Evolutionary conservation across 2,329 filamentous ascomycete genomes (phyloP).

Genomic region (Xylariaceae sp.): DNA sequence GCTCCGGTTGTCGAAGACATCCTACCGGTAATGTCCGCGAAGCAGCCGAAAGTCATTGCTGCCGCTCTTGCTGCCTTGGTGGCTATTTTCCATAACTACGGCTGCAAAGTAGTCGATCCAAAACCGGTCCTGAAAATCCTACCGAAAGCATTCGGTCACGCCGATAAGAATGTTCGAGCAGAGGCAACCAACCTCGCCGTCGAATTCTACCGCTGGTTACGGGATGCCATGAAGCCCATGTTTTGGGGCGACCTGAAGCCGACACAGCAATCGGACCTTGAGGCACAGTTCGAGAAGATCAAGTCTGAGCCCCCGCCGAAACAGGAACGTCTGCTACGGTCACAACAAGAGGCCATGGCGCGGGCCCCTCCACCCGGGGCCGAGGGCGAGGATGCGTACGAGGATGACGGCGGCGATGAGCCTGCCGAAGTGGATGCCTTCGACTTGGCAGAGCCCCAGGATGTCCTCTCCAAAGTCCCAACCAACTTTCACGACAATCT

Average conservation of each 20-base stretch:
- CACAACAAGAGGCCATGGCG: constrained; percentile 80
- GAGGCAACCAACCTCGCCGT: constrained; percentile 88
- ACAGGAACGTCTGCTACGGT: constrained; percentile 80
- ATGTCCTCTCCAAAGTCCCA: constrained; percentile 76
- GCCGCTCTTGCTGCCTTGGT: constrained; percentile 55
- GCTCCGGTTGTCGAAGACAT: constrained; percentile 87
- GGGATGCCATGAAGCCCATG: constrained; percentile 96
- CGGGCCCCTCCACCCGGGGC: constrained; percentile 57
- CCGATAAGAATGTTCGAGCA: constrained; percentile 95
- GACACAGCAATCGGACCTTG: constrained; percentile 89
- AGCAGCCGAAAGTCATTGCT: constrained; percentile 34
- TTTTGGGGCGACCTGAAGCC: constrained; percentile 96
- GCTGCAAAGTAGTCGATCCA: constrained; percentile 88
- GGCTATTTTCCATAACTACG: constrained; percentile 86
- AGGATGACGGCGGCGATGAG: constrained; percentile 55
- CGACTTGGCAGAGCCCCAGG: constrained; percentile 79
- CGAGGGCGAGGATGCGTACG: constrained; percentile 53
- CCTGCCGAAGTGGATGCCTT: constrained; percentile 72
- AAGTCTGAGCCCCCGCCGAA: constrained; percentile 84
- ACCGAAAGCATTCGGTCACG: constrained; percentile 88
- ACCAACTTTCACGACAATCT: constrained; percentile 78
- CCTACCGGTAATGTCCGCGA: constrained; percentile 47
- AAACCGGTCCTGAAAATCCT: constrained; percentile 84
- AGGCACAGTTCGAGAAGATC: constrained; percentile 88
- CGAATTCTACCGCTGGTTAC: constrained; percentile 93